Evolutionary conservation across 768 basidiomycete species (phyloP), one percentile per base, ranked within the genome.

Genomic region (Cystobasidiopsis lactophilus): DNA sequence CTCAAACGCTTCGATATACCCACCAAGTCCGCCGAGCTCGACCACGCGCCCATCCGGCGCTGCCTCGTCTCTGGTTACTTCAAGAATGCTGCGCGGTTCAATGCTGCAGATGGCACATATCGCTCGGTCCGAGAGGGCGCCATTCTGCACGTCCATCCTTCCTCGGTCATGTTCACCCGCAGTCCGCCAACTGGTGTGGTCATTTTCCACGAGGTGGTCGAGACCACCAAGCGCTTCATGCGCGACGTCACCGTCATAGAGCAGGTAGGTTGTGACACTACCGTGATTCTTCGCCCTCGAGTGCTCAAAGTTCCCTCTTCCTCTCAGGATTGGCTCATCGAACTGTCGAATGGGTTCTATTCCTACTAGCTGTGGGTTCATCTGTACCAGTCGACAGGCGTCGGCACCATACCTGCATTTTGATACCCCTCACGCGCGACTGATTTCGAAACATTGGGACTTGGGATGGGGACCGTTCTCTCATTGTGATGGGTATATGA

Each of bases 161-260:
- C 79, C 5, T 93, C 89, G 1, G 85, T 93, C 5, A 69, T 95
- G 49, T 96, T 96, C 64, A 93, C 85, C 0, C 71, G 93, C 40
- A 88, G 84, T 62, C 83, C 93, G 9, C 74, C 78, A 23, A 80
- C 81, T 1, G 83, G 84, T 5, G 95, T 86, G 85, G 83, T 98
- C 3, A 71, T 98, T 52, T 63, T 58, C 27, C 61, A 63, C 57
- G 62, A 63, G 44, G 59, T 63, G 24, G 80, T 95, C 61, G 91
- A 96, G 66, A 95, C 93, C 0, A 89, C 85, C 59, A 93, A 88
- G 64, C 79, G 78, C 39, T 89, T 93, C 64, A 93, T 98, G 62
- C 77, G 82, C 23, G 79, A 95, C 58, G 65, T 95, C 31, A 93
- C 91, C 1, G 85, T 89, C 61, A 84, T 95, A 40, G 88, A 95